These are phyloP conservation scores for Nothophoma quercina DNA, from an alignment of 2,329 filamentous ascomycete genomes.

Conservation along the genomic window DNA sequence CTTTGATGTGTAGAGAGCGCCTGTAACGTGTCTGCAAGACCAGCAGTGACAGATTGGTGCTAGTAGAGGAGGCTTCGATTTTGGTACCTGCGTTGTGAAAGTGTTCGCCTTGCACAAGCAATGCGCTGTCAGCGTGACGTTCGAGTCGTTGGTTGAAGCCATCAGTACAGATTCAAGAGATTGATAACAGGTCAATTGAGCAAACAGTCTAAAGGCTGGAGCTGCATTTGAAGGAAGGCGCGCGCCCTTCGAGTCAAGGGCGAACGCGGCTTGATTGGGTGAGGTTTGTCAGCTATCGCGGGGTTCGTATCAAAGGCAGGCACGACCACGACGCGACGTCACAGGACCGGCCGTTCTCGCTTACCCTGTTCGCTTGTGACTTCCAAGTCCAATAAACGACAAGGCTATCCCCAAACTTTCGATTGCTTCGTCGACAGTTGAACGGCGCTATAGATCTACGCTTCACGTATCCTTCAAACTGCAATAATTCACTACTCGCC, in stretches of 20 bases:
- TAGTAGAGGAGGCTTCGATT: slow-evolving; percentile 52
- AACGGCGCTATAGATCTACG: too few relatives aligned
- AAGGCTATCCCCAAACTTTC: neutral
- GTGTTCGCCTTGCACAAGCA: slow-evolving; percentile 58
- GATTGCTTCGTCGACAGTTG: too few relatives aligned
- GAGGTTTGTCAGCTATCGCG: slow-evolving; percentile 27
- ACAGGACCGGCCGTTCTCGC: slow-evolving; percentile 1
- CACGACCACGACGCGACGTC: slow-evolving; percentile 21
- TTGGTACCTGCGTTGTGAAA: slow-evolving; percentile 48
- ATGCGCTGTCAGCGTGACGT: slow-evolving; percentile 45
- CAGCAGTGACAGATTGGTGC: slow-evolving; percentile 58
- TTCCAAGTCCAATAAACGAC: neutral
- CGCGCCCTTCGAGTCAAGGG: neutral
- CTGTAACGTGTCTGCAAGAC: slow-evolving; percentile 58
- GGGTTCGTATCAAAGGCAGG: slow-evolving; percentile 16
- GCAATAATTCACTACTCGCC: too few relatives aligned
- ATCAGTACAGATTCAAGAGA: slow-evolving; percentile 6
- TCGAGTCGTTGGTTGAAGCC: slow-evolving; percentile 20
- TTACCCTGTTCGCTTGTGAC: neutral
- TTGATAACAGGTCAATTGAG: neutral
- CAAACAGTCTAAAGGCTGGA: neutral
- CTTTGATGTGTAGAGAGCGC: slow-evolving; percentile 52
- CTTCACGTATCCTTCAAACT: too few relatives aligned
- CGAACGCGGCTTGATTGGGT: neutral
- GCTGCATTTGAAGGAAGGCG: neutral